phyloP scores from a whole-genome alignment of 2,329 filamentous ascomycete species.

The Scedosporium aurantiacum region DNA sequence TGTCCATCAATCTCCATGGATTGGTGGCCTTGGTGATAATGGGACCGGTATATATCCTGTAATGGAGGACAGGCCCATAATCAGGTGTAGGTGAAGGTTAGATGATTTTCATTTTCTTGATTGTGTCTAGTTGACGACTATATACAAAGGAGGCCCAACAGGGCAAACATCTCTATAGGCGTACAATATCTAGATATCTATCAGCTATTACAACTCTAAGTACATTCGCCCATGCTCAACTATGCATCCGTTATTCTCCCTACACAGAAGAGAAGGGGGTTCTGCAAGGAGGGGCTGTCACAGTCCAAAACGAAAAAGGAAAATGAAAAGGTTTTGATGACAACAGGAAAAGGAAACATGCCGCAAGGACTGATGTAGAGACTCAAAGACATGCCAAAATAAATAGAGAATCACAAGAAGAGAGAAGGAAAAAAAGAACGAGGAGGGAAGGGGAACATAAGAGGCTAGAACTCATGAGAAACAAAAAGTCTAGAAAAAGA shows the following conservation, averaged over 20 bases:
- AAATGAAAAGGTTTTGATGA: background rate
- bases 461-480: background rate
- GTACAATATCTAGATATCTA: constrained; percentile 1
- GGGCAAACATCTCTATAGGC: background rate
- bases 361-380: background rate
- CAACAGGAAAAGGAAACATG: background rate
- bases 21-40: too few species aligned
- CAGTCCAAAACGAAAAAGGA: too few species aligned
- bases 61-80: too few species aligned
- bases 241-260: too few species aligned
- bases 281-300: too few species aligned
- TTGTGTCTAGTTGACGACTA: background rate
- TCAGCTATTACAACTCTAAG: background rate
- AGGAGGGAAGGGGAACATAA: background rate
- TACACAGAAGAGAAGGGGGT: too few species aligned
- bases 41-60: too few species aligned
- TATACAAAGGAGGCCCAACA: background rate
- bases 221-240: too few species aligned
- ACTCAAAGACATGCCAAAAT: background rate
- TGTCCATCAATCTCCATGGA: too few species aligned
- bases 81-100: background rate
- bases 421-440: background rate
- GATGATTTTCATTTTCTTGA: background rate
- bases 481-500: background rate
- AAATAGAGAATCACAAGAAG: background rate